Percentiles rank a stretch among this genome's conserved stretches.
Evolutionary conservation across 2,329 filamentous ascomycete genomes (phyloP).

Genomic region (Fusarium pilosicola): DNA sequence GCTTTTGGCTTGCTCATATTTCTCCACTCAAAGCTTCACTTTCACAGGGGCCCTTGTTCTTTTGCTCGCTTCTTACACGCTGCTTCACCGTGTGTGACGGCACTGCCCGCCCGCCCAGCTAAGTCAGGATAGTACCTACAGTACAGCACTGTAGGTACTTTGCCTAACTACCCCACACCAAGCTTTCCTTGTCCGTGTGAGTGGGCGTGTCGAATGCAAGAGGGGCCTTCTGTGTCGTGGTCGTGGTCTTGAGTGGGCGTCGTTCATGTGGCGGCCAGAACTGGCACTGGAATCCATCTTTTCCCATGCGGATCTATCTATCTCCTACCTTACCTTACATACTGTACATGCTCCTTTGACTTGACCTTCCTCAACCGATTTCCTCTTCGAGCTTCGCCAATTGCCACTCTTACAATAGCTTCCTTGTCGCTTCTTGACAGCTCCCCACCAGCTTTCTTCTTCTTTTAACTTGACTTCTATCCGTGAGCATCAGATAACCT

Average conservation of each 20-base stretch:
- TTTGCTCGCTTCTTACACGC: constrained; percentile 34
- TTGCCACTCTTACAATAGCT: constrained; percentile 34
- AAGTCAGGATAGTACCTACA: constrained; percentile 27
- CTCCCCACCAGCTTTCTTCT: constrained; percentile 23
- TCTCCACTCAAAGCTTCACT: constrained; percentile 31
- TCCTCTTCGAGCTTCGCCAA: constrained; percentile 24
- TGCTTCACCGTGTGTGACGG: constrained; percentile 42
- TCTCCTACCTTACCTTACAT: not conserved
- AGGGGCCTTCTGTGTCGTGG: constrained; percentile 35
- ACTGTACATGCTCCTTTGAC: not conserved
- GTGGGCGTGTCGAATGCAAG: constrained; percentile 27
- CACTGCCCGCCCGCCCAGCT: constrained; percentile 42
- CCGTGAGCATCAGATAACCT: constrained; percentile 11
- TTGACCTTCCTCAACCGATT: constrained; percentile 36
- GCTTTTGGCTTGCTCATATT: constrained; percentile 26
- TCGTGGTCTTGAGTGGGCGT: constrained; percentile 36
- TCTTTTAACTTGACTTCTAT: constrained; percentile 15
- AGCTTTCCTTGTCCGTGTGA: constrained; percentile 42
- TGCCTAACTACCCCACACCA: constrained; percentile 40
- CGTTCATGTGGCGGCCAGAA: constrained; percentile 43
- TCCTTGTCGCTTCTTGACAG: constrained; percentile 27
- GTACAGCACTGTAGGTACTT: not conserved
- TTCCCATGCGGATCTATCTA: constrained; percentile 42
- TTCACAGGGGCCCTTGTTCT: constrained; percentile 23
- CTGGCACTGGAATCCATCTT: constrained; percentile 45